phyloP scores from a whole-genome alignment of 2,329 filamentous ascomycete genomes.

The Ambrosiella xylebori region DNA sequence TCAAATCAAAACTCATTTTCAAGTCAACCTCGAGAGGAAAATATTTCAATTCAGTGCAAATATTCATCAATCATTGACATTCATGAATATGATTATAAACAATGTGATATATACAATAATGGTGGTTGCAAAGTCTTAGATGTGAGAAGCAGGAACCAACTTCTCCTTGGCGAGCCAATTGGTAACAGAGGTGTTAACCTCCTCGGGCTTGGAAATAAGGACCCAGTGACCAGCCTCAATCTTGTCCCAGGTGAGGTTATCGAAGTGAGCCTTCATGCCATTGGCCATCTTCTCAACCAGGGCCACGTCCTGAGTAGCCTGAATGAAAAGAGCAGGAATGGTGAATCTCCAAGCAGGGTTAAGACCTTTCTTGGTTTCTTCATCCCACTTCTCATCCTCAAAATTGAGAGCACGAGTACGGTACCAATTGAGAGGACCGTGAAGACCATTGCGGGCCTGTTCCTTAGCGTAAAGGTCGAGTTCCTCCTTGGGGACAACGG shows the following conservation, averaged over 20 bases:
- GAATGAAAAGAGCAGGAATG: slow-evolving; percentile 57
- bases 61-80: too few relatives aligned
- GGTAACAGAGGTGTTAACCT: slow-evolving; percentile 51
- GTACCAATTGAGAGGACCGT: slow-evolving; percentile 82
- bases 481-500: slow-evolving; percentile 49
- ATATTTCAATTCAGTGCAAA: too few relatives aligned
- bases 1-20: too few relatives aligned
- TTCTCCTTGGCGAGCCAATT: slow-evolving; percentile 41
- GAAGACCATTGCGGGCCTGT: slow-evolving; percentile 55
- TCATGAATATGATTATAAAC: too few relatives aligned
- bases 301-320: slow-evolving; percentile 52
- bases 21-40: too few relatives aligned
- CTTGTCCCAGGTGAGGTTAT: slow-evolving; percentile 44
- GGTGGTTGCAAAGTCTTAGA: slow-evolving; percentile 17
- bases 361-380: slow-evolving; percentile 21
- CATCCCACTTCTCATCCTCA: slow-evolving; percentile 44
- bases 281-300: slow-evolving; percentile 53
- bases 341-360: slow-evolving; percentile 30
- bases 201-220: slow-evolving; percentile 51
- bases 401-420: slow-evolving; percentile 55
- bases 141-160: slow-evolving; percentile 19
- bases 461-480: slow-evolving; percentile 60
- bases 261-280: slow-evolving; percentile 53
- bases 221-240: slow-evolving; percentile 69
- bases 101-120: too few relatives aligned